phyloP scores from a whole-genome alignment of 1,284 basidiomycete genomes.

The Hortiboletus rubellus region DNA sequence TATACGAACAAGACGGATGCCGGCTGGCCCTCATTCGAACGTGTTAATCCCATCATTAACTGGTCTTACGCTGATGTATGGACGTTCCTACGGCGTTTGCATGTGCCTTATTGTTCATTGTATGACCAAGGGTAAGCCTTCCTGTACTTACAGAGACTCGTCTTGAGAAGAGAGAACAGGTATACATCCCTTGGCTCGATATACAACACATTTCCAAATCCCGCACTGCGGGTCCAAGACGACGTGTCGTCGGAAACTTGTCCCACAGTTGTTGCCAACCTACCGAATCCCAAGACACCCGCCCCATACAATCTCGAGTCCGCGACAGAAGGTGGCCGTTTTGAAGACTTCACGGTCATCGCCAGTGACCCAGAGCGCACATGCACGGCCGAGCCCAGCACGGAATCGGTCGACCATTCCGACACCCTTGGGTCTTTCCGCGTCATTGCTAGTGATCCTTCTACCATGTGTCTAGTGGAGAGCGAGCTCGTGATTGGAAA shows the following conservation, averaged over 20 bases:
- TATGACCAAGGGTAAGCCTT: constrained; percentile 85
- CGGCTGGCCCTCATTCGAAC: constrained; percentile 87
- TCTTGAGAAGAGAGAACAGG: constrained; percentile 41
- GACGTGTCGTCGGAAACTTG: constrained; percentile 12
- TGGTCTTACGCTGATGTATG: constrained; percentile 93
- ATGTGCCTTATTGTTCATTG: constrained; percentile 83
- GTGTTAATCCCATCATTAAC: constrained; percentile 95
- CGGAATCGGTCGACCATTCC: neutral
- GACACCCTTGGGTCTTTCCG: constrained; percentile 15
- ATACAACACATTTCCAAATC: constrained; percentile 93
- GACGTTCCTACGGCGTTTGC: constrained; percentile 76
- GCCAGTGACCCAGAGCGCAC: constrained; percentile 23
- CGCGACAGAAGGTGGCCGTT: neutral
- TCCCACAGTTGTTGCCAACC: constrained; percentile 21
- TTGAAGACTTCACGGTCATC: constrained; percentile 24
- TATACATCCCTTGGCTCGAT: constrained; percentile 97
- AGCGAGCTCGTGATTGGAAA: constrained; percentile 2
- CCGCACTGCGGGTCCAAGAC: constrained; percentile 58
- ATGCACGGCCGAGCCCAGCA: constrained; percentile 21
- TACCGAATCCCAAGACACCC: constrained; percentile 18
- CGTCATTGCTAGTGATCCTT: constrained; percentile 27
- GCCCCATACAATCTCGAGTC: neutral
- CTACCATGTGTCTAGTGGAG: constrained; percentile 19
- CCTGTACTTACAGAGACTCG: neutral
- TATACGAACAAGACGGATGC: constrained; percentile 80